Evolutionary conservation across 2,329 filamentous ascomycete species (phyloP).

Genomic region (Colletotrichum aenigma): DNA sequence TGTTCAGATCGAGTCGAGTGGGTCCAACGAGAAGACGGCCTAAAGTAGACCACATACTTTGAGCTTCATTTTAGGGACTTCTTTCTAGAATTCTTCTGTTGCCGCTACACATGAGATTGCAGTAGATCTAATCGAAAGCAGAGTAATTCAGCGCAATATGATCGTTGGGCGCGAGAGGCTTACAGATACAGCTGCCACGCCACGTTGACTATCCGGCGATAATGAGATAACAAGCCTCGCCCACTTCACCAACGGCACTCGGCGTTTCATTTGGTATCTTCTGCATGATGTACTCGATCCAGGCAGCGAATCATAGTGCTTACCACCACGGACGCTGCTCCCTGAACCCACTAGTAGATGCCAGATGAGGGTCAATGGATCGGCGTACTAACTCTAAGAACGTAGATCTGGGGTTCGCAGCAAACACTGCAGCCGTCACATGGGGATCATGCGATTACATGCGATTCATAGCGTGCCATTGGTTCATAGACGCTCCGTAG

Average conservation of each 20-base stretch:
- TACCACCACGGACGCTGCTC: neutral
- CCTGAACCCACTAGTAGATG: neutral
- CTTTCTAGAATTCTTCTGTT: neutral
- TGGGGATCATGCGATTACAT: neutral
- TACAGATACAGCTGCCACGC: neutral
- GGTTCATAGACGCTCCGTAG: neutral
- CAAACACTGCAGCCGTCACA: neutral
- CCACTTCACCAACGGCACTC: neutral
- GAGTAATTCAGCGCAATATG: neutral
- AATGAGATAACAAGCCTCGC: neutral
- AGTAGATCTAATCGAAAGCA: neutral
- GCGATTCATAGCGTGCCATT: neutral
- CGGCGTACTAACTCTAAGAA: fast-evolving
- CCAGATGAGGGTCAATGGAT: neutral
- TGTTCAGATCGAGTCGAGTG: neutral
- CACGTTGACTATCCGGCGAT: neutral
- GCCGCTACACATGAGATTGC: neutral
- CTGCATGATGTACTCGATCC: neutral
- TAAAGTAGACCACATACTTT: neutral
- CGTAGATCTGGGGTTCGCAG: neutral
- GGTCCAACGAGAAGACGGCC: slow-evolving; percentile 2
- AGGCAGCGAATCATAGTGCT: neutral
- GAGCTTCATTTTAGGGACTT: neutral
- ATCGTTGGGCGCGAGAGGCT: neutral
- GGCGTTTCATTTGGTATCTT: neutral